A percentile compares a stretch with the other conserved stretches of the same genome.
These are phyloP conservation scores for Scedosporium minutisporum DNA, from an alignment of 2,329 filamentous ascomycete species.

Conservation along the genomic window DNA sequence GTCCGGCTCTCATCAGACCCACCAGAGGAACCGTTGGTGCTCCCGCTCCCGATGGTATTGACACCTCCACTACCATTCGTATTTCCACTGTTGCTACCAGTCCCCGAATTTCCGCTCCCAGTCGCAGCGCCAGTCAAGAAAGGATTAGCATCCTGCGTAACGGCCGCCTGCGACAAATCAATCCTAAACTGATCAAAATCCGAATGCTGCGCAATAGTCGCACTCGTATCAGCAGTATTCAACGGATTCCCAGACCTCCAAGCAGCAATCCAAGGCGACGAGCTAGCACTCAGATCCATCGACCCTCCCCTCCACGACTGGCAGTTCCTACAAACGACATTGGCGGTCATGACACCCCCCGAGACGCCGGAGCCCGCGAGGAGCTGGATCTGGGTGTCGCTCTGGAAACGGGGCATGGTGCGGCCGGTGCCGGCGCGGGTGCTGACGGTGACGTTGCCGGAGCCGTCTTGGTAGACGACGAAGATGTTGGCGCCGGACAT, in stretches of 20 bases:
- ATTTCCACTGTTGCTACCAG: slow-evolving; percentile 10
- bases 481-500: slow-evolving; percentile 55
- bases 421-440: slow-evolving; percentile 41
- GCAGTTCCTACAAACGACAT: slow-evolving; percentile 47
- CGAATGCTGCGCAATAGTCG: slow-evolving; percentile 37
- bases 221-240: slow-evolving; percentile 28
- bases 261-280: slow-evolving; percentile 42
- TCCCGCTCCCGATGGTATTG: slow-evolving; percentile 8
- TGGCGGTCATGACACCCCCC: slow-evolving; percentile 46
- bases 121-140: slow-evolving; percentile 25
- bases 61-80: slow-evolving; percentile 9
- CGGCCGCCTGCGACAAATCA: slow-evolving; percentile 36
- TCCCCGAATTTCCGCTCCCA: slow-evolving; percentile 8
- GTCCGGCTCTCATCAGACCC: slow-evolving; percentile 8
- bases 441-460: slow-evolving; percentile 52
- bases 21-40: slow-evolving; percentile 8
- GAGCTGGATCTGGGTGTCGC: slow-evolving; percentile 36
- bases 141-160: slow-evolving; percentile 41
- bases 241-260: slow-evolving; percentile 40
- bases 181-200: slow-evolving; percentile 31
- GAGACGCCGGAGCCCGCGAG: slow-evolving; percentile 49
- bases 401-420: slow-evolving; percentile 34
- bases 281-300: slow-evolving; percentile 30
- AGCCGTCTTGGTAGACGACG: slow-evolving; percentile 49
- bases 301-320: slow-evolving; percentile 31